A percentile compares a stretch with the other conserved stretches of the same genome.
Conservation (phyloP, 805 yeast genomes). For the Lachancea quebecensis region DNA sequence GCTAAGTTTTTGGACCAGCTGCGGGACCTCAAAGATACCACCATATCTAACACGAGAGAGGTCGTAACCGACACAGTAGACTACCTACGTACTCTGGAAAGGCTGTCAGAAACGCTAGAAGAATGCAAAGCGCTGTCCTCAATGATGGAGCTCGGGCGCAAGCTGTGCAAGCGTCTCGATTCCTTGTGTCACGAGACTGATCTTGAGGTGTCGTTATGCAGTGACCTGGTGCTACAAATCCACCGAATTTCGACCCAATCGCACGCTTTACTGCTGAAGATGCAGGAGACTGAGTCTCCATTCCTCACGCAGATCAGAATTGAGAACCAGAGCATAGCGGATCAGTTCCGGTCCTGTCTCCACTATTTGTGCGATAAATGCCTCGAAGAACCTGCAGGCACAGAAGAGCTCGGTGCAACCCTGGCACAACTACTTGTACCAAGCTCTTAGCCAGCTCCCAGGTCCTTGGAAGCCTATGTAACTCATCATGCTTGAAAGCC, state of each 20-base stretch:
- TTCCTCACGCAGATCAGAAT: conserved; percentile 23
- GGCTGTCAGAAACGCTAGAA: conserved; percentile 14
- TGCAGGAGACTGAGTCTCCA: conserved; percentile 18
- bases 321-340: conserved; percentile 27
- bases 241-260: not conserved
- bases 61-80: conserved; percentile 21
- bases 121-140: conserved; percentile 16
- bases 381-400: conserved; percentile 1
- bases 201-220: not conserved
- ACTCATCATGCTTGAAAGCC: no score
- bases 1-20: conserved; percentile 19
- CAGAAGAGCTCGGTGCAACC: not conserved
- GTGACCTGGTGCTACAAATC: conserved; percentile 3
- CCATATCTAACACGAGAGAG: conserved; percentile 20
- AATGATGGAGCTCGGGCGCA: conserved; percentile 13
- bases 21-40: conserved; percentile 16
- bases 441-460: not conserved
- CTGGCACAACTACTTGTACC: not conserved
- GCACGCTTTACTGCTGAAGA: not conserved
- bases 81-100: conserved; percentile 24
- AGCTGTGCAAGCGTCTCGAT: conserved; percentile 23
- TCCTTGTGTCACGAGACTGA: conserved; percentile 15
- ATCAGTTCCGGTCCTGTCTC: conserved; percentile 25
- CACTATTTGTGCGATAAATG: conserved; percentile 10
- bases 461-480: no score